Evolutionary conservation across 2,329 filamentous ascomycete genomes (phyloP).

Genomic region (Cytospora piceae): DNA sequence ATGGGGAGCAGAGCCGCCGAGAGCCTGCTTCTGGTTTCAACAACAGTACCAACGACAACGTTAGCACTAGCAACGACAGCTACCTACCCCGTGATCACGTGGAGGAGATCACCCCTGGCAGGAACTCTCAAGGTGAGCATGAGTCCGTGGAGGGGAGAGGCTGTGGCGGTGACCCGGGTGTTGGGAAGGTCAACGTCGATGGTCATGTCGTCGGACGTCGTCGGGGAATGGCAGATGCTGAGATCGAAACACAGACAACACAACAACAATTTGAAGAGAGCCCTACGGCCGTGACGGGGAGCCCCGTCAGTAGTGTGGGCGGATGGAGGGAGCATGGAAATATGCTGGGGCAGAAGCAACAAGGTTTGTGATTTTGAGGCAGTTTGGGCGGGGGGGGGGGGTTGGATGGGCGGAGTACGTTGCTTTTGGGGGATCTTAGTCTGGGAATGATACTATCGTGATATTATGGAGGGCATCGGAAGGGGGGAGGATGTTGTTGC

Average conservation of each 20-base stretch:
- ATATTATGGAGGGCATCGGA: background rate
- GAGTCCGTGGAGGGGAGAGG: constrained; percentile 11
- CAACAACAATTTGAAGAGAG: constrained; percentile 28
- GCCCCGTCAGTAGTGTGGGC: constrained; percentile 27
- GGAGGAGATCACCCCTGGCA: constrained; percentile 18
- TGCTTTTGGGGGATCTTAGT: background rate
- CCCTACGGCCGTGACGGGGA: constrained; percentile 19
- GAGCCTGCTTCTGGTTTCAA: constrained; percentile 4
- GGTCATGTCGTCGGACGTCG: background rate
- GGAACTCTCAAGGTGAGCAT: constrained; percentile 28
- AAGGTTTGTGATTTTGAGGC: constrained; percentile 10
- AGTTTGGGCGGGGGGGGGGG: no score
- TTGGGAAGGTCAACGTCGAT: constrained; percentile 1
- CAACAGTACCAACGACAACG: background rate
- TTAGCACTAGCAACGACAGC: background rate
- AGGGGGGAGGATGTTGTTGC: background rate
- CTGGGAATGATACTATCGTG: background rate
- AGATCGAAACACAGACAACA: constrained; percentile 23
- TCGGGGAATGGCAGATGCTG: constrained; percentile 16
- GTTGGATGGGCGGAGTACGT: background rate
- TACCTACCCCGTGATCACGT: constrained; percentile 1
- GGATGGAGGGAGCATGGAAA: constrained; percentile 24
- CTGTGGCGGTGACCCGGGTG: background rate
- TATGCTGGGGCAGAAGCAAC: constrained; percentile 7
- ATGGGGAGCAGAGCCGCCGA: constrained; percentile 2